phyloP scores from a whole-genome alignment of 306 rosid genomes.

The Prunus mongolica region DNA sequence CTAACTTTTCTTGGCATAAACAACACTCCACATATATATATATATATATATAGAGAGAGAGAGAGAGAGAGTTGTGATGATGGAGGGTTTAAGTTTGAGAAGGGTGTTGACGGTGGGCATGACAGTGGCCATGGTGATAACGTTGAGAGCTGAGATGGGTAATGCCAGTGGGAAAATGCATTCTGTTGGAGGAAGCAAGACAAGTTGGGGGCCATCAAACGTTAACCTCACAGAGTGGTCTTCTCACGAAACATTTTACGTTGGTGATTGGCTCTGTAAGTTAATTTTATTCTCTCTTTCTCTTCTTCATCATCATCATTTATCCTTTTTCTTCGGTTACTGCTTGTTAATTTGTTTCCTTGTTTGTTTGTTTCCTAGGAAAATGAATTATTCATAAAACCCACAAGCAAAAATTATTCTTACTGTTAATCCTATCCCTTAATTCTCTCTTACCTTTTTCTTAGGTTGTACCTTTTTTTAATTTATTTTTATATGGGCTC shows the following conservation, averaged over 20 bases:
- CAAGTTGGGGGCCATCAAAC: constrained; percentile 13
- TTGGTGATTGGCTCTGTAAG: constrained; percentile 23
- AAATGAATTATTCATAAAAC: not conserved
- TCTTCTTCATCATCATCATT: not conserved
- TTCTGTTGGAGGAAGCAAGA: constrained; percentile 17
- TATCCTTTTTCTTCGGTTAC: not conserved
- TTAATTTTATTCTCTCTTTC: not conserved
- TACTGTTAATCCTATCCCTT: not conserved
- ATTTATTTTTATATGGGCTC: too few relatives aligned
- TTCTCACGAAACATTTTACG: constrained; percentile 2
- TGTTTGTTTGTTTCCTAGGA: not conserved
- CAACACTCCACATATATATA: not conserved
- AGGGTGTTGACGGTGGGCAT: not conserved
- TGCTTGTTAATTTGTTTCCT: not conserved
- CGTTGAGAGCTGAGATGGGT: not conserved
- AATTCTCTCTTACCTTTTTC: not conserved
- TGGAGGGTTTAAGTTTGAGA: not conserved
- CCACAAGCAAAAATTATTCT: too few relatives aligned
- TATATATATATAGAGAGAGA: not conserved
- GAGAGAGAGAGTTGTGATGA: not conserved
- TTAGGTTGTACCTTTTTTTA: not conserved
- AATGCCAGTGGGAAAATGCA: not conserved
- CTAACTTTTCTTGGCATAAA: not conserved
- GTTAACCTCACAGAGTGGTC: constrained; percentile 25
- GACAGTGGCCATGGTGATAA: not conserved